These are phyloP conservation scores for Salicornia ramosissima DNA, from an alignment of 148 eudicot genomes.

Conservation along the genomic window DNA sequence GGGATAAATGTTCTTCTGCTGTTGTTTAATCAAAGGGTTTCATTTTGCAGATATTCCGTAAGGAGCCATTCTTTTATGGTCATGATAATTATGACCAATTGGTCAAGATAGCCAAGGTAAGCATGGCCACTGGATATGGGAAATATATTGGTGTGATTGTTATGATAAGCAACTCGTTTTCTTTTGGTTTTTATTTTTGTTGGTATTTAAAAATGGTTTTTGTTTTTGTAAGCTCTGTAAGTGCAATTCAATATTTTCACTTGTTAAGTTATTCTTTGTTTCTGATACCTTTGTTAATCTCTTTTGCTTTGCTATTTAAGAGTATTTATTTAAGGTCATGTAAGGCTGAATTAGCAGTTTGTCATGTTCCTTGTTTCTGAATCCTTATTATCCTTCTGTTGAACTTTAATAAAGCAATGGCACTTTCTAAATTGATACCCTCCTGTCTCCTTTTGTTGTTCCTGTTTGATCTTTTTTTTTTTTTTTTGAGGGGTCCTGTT, in stretches of 20 bases:
- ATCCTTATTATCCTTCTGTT: background rate
- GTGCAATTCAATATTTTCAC: background rate
- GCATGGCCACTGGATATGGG: background rate
- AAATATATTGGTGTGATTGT: background rate
- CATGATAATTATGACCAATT: constrained; percentile 97
- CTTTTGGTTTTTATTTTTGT: background rate
- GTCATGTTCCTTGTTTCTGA: background rate
- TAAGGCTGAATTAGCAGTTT: background rate
- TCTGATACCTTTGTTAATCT: too few species aligned
- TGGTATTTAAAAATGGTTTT: background rate
- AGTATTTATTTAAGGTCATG: background rate
- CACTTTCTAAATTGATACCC: too few species aligned
- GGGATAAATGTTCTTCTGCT: background rate
- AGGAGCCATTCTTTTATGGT: constrained; percentile 97
- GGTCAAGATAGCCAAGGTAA: constrained; percentile 95
- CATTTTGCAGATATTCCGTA: constrained; percentile 77
- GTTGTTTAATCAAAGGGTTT: constrained; percentile 6
- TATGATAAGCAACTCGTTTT: background rate
- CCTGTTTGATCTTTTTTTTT: too few species aligned
- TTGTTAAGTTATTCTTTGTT: background rate
- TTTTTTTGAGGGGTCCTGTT: too few species aligned
- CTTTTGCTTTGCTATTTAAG: too few species aligned
- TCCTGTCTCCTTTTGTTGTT: too few species aligned
- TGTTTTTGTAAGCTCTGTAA: background rate
- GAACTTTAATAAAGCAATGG: too few species aligned